Base-by-base conservation (phyloP, 83 land plant species). In the Diphasiastrum complanatum region DNA sequence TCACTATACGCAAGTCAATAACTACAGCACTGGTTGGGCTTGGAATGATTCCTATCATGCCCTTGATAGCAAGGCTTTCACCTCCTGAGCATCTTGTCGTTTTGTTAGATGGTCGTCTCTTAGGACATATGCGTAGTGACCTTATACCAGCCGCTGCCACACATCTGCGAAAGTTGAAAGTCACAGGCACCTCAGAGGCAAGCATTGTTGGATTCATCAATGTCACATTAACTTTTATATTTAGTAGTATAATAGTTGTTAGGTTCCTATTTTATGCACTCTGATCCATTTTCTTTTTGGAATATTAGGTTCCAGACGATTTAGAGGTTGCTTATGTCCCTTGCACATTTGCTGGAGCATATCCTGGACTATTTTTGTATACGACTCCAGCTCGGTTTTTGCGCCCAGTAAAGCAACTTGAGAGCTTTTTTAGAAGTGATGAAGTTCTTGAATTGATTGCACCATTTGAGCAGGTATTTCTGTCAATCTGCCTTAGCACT, bases 391-490 rank as follows among this genome's bases (percentile, higher is more conserved):
- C 90, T 12, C 78, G 97, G 73, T 81, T 95, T 61, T 36, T 84
- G 61, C 89, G 99, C 0, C 93, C 89, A n/a, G 92, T 95, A 19
- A 76, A 62, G 66, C 89, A 86, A 60, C 55, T 84, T 30, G 65
- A 73, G 23, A 18, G 37, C 29, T 29, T 56, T 20, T 37, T 66
- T 2, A 68, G 47, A 22, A 76, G 55, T 6, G 33, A 71, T 35
- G 37, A 37, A 10, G 60, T 53, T 34, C 68, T 90, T 70, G 99
- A 95, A 70, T 77, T 82, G 34, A 79, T 95, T 76, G 95, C 93
- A 36, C 90, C 99, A 18, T 85, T 89, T 70, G 99, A 95, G 70
- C 99, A 95, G 90, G 99, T 90, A 22, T n/a, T n/a, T n/a, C n/a
- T n/a, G n/a, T n/a, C n/a, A n/a, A n/a, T n/a, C n/a, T n/a, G n/a